Evolutionary conservation across 2,329 filamentous ascomycete genomes (phyloP).

Genomic region (Fusarium sp.): DNA sequence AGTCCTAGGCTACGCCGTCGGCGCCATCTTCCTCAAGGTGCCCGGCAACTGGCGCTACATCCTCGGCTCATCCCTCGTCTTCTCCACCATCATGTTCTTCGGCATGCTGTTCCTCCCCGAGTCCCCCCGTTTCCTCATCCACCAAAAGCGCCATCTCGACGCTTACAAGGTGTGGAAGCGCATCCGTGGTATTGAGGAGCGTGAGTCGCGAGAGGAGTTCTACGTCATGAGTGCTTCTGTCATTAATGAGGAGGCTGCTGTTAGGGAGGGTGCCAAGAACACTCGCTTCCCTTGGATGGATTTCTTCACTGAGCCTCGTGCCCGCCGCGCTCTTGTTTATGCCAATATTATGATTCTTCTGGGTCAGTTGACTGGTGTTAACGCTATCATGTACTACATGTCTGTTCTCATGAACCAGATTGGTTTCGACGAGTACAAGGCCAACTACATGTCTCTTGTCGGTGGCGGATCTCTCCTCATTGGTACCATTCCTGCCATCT

Average conservation of each 20-base stretch:
- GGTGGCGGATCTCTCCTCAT: conserved; percentile 75
- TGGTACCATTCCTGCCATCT: conserved; percentile 74
- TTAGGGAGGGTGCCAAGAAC: conserved; percentile 63
- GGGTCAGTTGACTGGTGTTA: conserved; percentile 78
- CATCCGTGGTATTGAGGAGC: conserved; percentile 69
- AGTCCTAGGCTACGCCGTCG: conserved; percentile 78
- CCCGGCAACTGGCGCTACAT: conserved; percentile 79
- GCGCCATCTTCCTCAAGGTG: conserved; percentile 78
- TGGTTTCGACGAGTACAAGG: conserved; percentile 70
- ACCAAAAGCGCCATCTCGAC: conserved; percentile 64
- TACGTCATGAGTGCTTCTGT: conserved; percentile 77
- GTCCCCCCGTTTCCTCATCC: conserved; percentile 75
- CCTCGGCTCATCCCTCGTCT: conserved; percentile 77
- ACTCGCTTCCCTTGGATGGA: conserved; percentile 76
- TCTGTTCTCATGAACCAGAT: conserved; percentile 74
- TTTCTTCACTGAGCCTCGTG: conserved; percentile 76
- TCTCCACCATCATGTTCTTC: conserved; percentile 63
- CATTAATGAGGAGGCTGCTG: conserved; percentile 65
- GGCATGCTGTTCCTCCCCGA: conserved; percentile 80
- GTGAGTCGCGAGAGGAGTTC: conserved; percentile 75
- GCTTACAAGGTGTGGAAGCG: conserved; percentile 77
- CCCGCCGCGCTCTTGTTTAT: conserved; percentile 74
- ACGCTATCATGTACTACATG: conserved; percentile 80
- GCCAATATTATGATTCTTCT: conserved; percentile 78
- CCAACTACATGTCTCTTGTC: conserved; percentile 81